Percentiles rank a stretch among this genome's conserved stretches.
phyloP scores from a whole-genome alignment of 495 filamentous ascomycete species.

The Oleoguttula mirabilis region DNA sequence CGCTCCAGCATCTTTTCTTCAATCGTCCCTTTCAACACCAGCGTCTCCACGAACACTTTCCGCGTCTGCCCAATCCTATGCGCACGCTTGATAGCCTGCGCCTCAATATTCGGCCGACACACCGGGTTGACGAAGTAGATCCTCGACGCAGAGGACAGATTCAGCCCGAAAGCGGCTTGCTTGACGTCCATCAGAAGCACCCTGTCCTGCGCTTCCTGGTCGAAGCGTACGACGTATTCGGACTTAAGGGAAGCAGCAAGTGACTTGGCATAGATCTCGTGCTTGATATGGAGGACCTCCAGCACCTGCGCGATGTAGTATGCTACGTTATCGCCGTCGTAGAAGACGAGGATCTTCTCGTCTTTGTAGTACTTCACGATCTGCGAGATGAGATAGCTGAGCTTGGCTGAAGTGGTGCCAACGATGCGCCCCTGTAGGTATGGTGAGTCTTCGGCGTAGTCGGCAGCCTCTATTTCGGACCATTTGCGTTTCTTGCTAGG shows the following conservation, averaged over 20 bases:
- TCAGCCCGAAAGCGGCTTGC: constrained; percentile 77
- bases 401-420: constrained; percentile 74
- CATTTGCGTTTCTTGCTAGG: constrained; percentile 1
- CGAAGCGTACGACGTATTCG: constrained; percentile 68
- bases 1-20: constrained; percentile 76
- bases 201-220: constrained; percentile 46
- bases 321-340: constrained; percentile 75
- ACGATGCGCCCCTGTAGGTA: constrained; percentile 52
- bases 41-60: constrained; percentile 74
- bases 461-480: constrained; percentile 2
- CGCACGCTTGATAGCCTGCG: constrained; percentile 83
- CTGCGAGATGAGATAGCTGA: constrained; percentile 70
- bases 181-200: constrained; percentile 83
- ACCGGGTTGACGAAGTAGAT: constrained; percentile 91
- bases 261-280: constrained; percentile 61
- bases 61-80: constrained; percentile 76
- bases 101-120: constrained; percentile 73
- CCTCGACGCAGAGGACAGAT: constrained; percentile 67
- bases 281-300: constrained; percentile 40
- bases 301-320: constrained; percentile 59
- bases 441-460: constrained; percentile 32
- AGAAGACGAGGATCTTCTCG: constrained; percentile 89
- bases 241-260: constrained; percentile 48
- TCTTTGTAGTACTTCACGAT: constrained; percentile 51
- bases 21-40: constrained; percentile 59